These are phyloP conservation scores for Aspergillus puulaauensis DNA, from an alignment of 2,329 filamentous ascomycete species.

Conservation along the genomic window DNA sequence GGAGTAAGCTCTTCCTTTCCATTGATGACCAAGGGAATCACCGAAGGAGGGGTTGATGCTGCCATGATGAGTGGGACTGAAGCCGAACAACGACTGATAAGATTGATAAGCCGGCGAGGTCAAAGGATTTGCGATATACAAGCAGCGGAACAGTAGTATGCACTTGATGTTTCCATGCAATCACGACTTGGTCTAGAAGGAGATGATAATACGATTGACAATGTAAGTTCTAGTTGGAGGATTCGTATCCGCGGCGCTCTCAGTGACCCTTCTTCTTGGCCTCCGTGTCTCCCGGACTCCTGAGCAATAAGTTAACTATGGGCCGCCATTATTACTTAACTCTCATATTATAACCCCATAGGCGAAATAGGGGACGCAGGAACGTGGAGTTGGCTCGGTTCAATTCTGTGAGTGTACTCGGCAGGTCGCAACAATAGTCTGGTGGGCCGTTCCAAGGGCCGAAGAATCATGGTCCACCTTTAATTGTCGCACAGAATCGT, in stretches of 20 bases:
- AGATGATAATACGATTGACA: neutral
- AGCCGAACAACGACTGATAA: no score
- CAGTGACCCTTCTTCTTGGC: no score
- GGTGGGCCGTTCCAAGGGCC: no score
- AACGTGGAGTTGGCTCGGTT: neutral
- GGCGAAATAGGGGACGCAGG: neutral
- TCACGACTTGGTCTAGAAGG: neutral
- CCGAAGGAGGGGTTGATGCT: conserved; percentile 9
- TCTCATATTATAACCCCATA: neutral
- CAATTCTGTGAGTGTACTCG: neutral
- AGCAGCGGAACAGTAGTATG: neutral
- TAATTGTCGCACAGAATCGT: no score
- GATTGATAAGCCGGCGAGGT: no score
- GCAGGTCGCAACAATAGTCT: no score
- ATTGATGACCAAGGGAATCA: conserved; percentile 41
- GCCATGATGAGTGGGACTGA: conserved; percentile 1
- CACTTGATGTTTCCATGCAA: neutral
- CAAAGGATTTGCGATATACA: neutral
- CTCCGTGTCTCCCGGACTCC: no score
- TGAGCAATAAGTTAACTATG: no score
- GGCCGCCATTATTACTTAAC: no score
- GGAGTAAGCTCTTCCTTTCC: conserved; percentile 32
- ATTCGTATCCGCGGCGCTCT: no score
- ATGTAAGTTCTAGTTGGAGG: no score
- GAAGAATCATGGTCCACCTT: no score